Conservation (phyloP, 225 moss, liverwort and hornwort genomes). For the Thuidium tamariscinum region DNA sequence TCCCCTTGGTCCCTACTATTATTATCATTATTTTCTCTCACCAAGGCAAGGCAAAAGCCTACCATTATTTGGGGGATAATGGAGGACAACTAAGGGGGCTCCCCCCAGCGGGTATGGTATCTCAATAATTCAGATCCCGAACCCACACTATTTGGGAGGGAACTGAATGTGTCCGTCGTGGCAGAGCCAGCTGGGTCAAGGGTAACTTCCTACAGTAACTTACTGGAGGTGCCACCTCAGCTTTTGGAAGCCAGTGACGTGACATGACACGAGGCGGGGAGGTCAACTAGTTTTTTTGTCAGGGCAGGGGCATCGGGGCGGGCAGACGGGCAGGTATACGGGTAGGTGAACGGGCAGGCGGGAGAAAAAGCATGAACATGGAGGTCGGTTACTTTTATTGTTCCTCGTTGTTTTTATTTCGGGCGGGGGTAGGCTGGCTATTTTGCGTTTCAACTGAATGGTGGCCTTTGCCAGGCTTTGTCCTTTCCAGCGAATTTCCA, state of each 20-base stretch:
- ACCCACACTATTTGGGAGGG: background rate
- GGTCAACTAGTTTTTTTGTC: background rate
- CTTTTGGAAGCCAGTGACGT: too few species aligned
- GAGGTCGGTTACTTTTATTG: background rate
- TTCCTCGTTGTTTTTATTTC: background rate
- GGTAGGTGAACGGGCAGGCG: background rate
- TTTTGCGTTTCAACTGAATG: background rate
- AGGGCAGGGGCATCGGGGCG: background rate
- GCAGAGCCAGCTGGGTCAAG: background rate
- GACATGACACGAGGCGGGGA: background rate
- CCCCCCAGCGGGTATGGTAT: background rate
- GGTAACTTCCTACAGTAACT: background rate
- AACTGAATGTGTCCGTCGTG: background rate
- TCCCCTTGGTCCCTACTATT: background rate
- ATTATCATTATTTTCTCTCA: background rate
- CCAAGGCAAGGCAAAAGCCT: background rate
- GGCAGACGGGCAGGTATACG: fast-evolving
- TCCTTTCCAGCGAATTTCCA: background rate
- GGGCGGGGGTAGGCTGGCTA: too few species aligned
- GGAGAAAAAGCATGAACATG: too few species aligned
- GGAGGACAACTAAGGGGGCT: background rate
- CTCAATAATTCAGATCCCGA: background rate
- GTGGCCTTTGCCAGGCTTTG: background rate
- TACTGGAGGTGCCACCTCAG: too few species aligned
- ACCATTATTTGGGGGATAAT: background rate